Base-by-base conservation (phyloP, 805 yeast species). In the Sugiyamaella boreocaroliniensis region DNA sequence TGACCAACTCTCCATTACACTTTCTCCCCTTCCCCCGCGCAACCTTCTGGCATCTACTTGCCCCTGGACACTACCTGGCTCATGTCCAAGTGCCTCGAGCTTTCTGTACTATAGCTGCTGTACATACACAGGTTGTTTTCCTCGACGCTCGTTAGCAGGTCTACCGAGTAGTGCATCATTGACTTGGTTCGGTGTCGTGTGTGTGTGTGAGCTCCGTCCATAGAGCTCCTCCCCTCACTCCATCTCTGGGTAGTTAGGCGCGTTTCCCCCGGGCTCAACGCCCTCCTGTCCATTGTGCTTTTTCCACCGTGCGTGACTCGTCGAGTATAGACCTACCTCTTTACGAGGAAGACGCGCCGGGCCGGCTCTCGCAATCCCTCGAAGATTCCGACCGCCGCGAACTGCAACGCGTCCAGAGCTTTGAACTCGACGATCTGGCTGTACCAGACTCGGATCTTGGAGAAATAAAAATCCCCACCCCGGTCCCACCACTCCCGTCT, bases 391-490 rank as follows among this genome's bases (percentile, higher is more conserved):
- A 41, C 14, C 44, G 44, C 12, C 16, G 15, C 14, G 18, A 11
- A 12, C 26, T 41, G 11, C 26, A 41, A 12, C 44, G 20, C 20
- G 44, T 18, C 16, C 26, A 41, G 44, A 41, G 20, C 44, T 41
- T 18, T 41, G 48, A 45, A 16, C 41, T 45, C 34, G 48, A n/a
- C 15, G 48, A 45, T 8, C 48, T 16, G 10, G 11, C 22, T 2
- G 26, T 10, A 10, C 41, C 22, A 8, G 4, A 10, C n/a, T 11
- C 37, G 12, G 37, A 11, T 14, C n/a, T 14, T 11, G 40, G 52
- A 26, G 49, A 55, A 11, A 54, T 59, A 26, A 29, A 26, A 10
- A 52, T 60, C 12, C 62, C 64, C 15, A 47, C 56, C 15, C 56
- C 58, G 14, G 40, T 50, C 42, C 47, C 43, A n/a, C 61, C 58